These are phyloP conservation scores for Nitzschia sp. DNA, from an alignment of 108 stramenopile species.

Conservation along the genomic window DNA sequence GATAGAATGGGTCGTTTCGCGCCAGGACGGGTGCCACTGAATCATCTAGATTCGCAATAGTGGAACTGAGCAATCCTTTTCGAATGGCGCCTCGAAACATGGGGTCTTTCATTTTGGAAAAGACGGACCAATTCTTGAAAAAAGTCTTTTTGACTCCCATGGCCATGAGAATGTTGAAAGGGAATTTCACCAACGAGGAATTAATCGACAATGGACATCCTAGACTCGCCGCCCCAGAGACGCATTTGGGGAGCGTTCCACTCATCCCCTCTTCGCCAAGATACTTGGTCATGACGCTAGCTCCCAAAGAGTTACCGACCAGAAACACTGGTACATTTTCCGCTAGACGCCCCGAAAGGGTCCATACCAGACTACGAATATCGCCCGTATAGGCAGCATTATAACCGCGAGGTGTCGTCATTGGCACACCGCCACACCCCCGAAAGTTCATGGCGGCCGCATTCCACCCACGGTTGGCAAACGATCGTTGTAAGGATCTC, in stretches of 20 bases:
- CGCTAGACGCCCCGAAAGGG: conserved; percentile 53
- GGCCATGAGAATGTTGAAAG: conserved; percentile 59
- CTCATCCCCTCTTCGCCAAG: conserved; percentile 83
- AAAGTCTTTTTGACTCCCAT: conserved; percentile 71
- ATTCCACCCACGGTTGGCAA: conserved; percentile 78
- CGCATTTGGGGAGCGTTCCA: conserved; percentile 70
- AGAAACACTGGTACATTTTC: conserved; percentile 59
- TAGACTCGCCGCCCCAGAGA: conserved; percentile 71
- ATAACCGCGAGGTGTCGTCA: conserved; percentile 75
- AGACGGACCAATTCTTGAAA: conserved; percentile 41
- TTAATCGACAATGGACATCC: conserved; percentile 79
- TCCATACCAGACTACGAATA: conserved; percentile 61
- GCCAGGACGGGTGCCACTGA: conserved; percentile 58
- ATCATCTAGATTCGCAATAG: conserved; percentile 70
- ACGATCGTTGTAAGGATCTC: conserved; percentile 67
- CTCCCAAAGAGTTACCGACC: conserved; percentile 78
- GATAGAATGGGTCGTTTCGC: conserved; percentile 67
- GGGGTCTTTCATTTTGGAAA: conserved; percentile 43
- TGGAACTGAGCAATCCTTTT: conserved; percentile 49
- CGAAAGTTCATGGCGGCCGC: conserved; percentile 80
- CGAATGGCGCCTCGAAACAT: conserved; percentile 50
- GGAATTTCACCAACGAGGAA: conserved; percentile 47
- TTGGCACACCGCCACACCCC: conserved; percentile 60
- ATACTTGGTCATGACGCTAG: conserved; percentile 84
- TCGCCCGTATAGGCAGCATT: conserved; percentile 82